Base-by-base conservation (phyloP, 129 eudicot species). In the Dittrichia graveolens region DNA sequence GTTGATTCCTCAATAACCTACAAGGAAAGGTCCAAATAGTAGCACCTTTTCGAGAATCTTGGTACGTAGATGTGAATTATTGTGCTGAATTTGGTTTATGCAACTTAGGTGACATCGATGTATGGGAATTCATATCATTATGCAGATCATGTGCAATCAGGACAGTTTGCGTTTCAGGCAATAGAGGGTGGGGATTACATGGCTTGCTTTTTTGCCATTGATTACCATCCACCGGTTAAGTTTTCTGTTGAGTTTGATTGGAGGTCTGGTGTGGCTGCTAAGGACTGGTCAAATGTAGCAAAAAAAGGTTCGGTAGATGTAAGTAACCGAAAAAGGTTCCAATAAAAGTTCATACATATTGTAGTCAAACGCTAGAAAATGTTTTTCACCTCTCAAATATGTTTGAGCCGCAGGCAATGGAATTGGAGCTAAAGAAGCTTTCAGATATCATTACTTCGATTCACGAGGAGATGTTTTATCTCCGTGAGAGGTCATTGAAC, bases 401-500 rank as follows among this genome's bases (percentile, higher is more conserved):
- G 47, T 48, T n/a, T 35, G 35, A 48, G 13, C 8, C n/a, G 3
- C 10, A 92, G 98, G 81, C 82, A 14, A 94, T 94, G 98, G 91
- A 84, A 78, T 14, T 88, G 31, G 96, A 86, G 67, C 79, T 94
- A 80, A 85, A 94, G 89, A 84, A 90, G 76, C 78, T 94, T 78
- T 73, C 81, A 15, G 98, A 94, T 37, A 75, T 85, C 12, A 86
- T 94, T 13, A 85, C 83, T 45, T 71, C 85, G 65, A 87, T 94
- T 77, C 95, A 88, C 50, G 98, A 94, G 47, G 98, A 94, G 83
- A 94, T 94, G 96, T 87, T 82, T 47, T 90, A 87, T 74, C 96
- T 94, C 40, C 95, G 93, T 5, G 87, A 88, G 66, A 94, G 96
- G 98, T 85, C 35, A 72, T 79, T 70, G 40, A 52, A 61, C 65